Percentiles rank a stretch among this genome's conserved stretches.
Evolutionary conservation across 192 early-diverging fungal species (phyloP).

Genomic region (Backusella morwellensis): DNA sequence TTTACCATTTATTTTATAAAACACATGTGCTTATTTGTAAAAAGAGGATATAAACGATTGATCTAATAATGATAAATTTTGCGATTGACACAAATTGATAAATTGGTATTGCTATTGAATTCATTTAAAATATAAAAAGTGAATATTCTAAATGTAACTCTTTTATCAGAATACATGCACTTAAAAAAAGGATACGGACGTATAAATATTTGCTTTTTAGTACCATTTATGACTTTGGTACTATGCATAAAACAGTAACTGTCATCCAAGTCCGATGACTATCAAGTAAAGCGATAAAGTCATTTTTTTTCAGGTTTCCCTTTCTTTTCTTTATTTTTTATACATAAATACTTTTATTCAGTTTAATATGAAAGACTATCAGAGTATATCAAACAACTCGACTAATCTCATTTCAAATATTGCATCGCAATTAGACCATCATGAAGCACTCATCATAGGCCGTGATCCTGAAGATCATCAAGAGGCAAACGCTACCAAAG

Average conservation of each 20-base stretch:
- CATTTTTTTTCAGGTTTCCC: not conserved
- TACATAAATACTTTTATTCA: not conserved
- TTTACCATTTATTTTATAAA: too few relatives aligned
- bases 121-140: too few relatives aligned
- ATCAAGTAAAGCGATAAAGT: not conserved
- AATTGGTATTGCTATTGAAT: too few relatives aligned
- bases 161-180: too few relatives aligned
- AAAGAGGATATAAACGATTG: too few relatives aligned
- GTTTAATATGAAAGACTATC: not conserved
- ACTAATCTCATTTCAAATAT: not conserved
- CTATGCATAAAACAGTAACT: not conserved
- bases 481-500: constrained; percentile 56
- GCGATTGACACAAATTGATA: too few relatives aligned
- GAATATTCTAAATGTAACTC: too few relatives aligned
- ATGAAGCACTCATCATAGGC: not conserved
- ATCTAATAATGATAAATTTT: too few relatives aligned
- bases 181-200: too few relatives aligned
- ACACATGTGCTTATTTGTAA: too few relatives aligned
- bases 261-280: not conserved
- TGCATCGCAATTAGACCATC: not conserved
- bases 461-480: not conserved
- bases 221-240: not conserved
- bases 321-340: not conserved
- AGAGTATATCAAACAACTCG: not conserved
- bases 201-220: too few relatives aligned